Evolutionary conservation across 1,139 yeast genomes (phyloP).

Genomic region (Meyerozyma elateridarum): DNA sequence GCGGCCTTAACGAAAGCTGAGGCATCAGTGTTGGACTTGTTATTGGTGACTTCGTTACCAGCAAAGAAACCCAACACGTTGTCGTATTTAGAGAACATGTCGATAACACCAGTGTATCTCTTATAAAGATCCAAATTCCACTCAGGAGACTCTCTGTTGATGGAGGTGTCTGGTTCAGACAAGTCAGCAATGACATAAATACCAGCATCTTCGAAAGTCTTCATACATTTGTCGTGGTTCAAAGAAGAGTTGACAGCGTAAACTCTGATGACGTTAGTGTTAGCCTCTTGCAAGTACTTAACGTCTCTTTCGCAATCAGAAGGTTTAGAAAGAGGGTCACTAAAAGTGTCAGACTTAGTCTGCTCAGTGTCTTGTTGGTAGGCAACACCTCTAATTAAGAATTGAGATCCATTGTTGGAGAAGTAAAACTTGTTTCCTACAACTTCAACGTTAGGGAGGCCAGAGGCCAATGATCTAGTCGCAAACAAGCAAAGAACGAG

Average conservation of each 20-base stretch:
- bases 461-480: slow-evolving; percentile 13
- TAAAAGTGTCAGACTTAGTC: slow-evolving; percentile 22
- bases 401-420: slow-evolving; percentile 43
- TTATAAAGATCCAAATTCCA: slow-evolving; percentile 65
- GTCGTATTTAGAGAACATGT: slow-evolving; percentile 76
- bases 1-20: slow-evolving; percentile 90
- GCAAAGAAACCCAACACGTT: slow-evolving; percentile 88
- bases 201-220: slow-evolving; percentile 80
- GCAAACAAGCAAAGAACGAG: slow-evolving; percentile 4
- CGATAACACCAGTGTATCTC: slow-evolving; percentile 78
- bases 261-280: slow-evolving; percentile 69
- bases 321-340: slow-evolving; percentile 60
- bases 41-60: slow-evolving; percentile 81
- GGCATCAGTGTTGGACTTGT: slow-evolving; percentile 45
- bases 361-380: slow-evolving; percentile 41
- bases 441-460: slow-evolving; percentile 36
- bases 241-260: slow-evolving; percentile 75
- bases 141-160: slow-evolving; percentile 71
- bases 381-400: slow-evolving; percentile 43
- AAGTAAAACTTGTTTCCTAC: slow-evolving; percentile 44
- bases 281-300: slow-evolving; percentile 66
- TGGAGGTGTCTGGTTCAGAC: slow-evolving; percentile 71
- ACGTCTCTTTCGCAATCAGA: slow-evolving; percentile 77
- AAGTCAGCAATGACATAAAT: slow-evolving; percentile 85
- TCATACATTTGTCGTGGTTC: slow-evolving; percentile 87